A percentile compares a stretch with the other conserved stretches of the same genome.
These are phyloP conservation scores for Cavenderia fasciculata DNA, from an alignment of 78 protist species.

Conservation along the genomic window DNA sequence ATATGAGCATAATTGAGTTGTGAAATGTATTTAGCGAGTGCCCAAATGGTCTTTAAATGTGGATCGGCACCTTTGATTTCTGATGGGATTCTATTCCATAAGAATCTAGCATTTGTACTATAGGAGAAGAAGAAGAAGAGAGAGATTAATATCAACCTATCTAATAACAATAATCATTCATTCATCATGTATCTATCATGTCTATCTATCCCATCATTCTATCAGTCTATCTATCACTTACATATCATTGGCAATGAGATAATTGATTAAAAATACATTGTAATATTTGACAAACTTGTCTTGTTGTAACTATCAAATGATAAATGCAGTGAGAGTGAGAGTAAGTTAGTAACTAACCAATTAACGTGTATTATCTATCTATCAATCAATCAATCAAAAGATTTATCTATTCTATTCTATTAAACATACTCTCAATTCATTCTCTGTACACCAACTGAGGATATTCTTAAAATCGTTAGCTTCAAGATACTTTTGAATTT, in stretches of 20 bases:
- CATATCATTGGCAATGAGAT: conserved; percentile 40
- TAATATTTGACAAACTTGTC: conserved; percentile 5
- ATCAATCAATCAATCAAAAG: no score
- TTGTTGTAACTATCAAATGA: no score
- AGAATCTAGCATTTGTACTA: conserved; percentile 22
- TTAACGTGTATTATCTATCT: no score
- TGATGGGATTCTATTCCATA: conserved; percentile 61
- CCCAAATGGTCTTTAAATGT: conserved; percentile 27
- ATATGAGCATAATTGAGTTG: conserved; percentile 6
- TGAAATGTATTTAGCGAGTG: background rate
- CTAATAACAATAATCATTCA: background rate
- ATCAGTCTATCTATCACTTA: background rate
- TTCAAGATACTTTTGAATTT: conserved; percentile 6
- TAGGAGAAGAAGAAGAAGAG: no score
- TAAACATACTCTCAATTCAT: conserved; percentile 1
- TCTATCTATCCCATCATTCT: background rate
- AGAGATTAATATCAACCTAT: background rate
- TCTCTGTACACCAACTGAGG: background rate
- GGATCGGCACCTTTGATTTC: background rate
- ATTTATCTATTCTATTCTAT: no score
- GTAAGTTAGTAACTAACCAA: no score
- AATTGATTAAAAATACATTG: conserved; percentile 16
- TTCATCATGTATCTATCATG: background rate
- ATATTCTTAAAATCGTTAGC: background rate
- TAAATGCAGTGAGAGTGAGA: no score